Conservation (phyloP, 1,284 basidiomycete species). For the Trametes sp. region DNA sequence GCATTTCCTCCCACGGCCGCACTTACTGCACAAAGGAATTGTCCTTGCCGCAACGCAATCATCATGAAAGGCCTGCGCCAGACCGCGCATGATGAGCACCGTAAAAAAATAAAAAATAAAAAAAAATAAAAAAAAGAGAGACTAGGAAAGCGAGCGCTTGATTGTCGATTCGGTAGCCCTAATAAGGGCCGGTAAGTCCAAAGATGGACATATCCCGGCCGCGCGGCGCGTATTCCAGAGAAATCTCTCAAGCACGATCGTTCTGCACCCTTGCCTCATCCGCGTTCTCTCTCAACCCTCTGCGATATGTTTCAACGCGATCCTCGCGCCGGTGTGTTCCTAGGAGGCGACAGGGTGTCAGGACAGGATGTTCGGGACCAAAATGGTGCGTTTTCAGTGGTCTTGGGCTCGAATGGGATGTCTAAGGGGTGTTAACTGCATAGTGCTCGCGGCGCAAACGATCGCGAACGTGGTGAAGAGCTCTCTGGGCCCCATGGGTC, state of each 20-base stretch:
- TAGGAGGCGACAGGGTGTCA: constrained; percentile 93
- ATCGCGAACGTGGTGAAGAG: constrained; percentile 99
- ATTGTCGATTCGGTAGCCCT: too few species aligned
- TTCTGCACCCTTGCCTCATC: constrained; percentile 6
- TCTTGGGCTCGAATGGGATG: neutral
- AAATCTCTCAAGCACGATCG: constrained; percentile 22
- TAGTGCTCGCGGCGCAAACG: constrained; percentile 94
- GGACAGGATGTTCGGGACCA: constrained; percentile 97
- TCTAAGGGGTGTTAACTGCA: constrained; percentile 10
- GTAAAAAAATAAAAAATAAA: too few species aligned
- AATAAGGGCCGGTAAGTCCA: constrained; percentile 4
- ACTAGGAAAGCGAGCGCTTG: too few species aligned
- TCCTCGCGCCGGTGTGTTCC: constrained; percentile 87
- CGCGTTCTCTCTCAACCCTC: constrained; percentile 4
- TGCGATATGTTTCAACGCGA: constrained; percentile 82
- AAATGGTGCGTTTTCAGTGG: constrained; percentile 72
- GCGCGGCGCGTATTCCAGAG: constrained; percentile 20
- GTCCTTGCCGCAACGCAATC: too few species aligned
- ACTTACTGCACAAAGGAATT: too few species aligned
- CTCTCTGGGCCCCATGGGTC: constrained; percentile 92
- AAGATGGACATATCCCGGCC: neutral
- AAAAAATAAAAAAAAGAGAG: too few species aligned
- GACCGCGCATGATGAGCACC: too few species aligned
- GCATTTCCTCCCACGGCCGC: too few species aligned
- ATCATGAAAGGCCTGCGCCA: too few species aligned